Base-by-base conservation (phyloP, 805 yeast species). In the Isabelozyma heimii region DNA sequence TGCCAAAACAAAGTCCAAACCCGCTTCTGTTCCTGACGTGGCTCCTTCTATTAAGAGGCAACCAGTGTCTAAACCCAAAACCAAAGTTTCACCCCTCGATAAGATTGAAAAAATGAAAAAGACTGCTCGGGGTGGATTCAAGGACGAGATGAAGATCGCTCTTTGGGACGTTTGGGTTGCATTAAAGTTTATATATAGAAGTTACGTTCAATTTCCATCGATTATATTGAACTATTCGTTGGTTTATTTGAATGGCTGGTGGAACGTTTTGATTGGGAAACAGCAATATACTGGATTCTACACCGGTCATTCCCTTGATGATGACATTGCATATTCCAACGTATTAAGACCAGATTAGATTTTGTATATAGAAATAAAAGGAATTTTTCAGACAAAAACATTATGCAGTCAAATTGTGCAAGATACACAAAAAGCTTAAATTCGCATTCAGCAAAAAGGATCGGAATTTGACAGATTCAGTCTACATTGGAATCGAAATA, bases 191-290 rank as follows among this genome's bases (percentile, higher is more conserved):
- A 80, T 92, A 16, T 65, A 80, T 47, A 60, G 67, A 24, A 83
- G 96, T 43, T 91, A 92, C 66, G 56, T 75, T 44, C 76, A 83
- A 38, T 77, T 92, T 53, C 97, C 97, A 9, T 72, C 73, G 47
- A 79, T 83, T 47, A 39, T 87, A 1, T 81, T 78, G 68, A 76
- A 79, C 37, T 54, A 81, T 47, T 54, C 69, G 8, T 54, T 90
- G 44, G 69, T 75, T 47, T 73, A 82, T 51, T 42, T 80, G 37
- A 78, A 77, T 49, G 70, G 74, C 38, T 75, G 80, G 63, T 92
- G 97, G 97, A 84, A 86, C 59, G 63, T 63, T 37, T 87, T 89
- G 61, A 76, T 89, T 48, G 96, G 96, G n/a, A 77, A 76, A 40
- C 70, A 63, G 16, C 44, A 43, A 26, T 28, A 44, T 12, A 20